phyloP scores from a whole-genome alignment of 805 yeast genomes.

The Candida gorgasii region DNA sequence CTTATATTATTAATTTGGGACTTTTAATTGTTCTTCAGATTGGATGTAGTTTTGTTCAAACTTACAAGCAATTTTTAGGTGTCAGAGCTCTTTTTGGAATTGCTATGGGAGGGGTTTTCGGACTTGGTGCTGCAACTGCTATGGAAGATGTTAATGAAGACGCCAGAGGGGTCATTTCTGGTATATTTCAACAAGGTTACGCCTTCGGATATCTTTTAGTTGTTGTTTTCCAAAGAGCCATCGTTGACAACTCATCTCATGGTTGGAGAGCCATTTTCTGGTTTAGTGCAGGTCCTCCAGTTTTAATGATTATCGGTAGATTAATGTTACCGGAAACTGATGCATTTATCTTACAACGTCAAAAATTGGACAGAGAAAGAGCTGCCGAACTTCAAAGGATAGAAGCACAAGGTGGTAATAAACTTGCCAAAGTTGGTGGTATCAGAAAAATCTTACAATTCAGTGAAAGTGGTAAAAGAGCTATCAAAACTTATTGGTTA shows the following conservation, averaged over 20 bases:
- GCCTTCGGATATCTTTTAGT: constrained; percentile 69
- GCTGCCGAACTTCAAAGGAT: neutral
- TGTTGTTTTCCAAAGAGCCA: constrained; percentile 64
- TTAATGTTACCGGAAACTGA: constrained; percentile 45
- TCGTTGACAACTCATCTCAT: constrained; percentile 47
- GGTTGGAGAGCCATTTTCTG: constrained; percentile 69
- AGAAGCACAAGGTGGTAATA: neutral
- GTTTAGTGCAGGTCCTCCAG: constrained; percentile 63
- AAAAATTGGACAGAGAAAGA: constrained; percentile 15
- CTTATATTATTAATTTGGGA: constrained; percentile 47
- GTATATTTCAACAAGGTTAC: constrained; percentile 79
- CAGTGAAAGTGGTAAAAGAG: constrained; percentile 11
- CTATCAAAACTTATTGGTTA: constrained; percentile 57
- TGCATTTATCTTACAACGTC: constrained; percentile 45
- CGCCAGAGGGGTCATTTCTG: constrained; percentile 61
- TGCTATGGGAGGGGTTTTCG: constrained; percentile 57
- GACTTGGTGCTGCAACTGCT: constrained; percentile 55
- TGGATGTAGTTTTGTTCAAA: constrained; percentile 62
- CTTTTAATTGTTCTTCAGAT: constrained; percentile 56
- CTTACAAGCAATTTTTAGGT: constrained; percentile 57
- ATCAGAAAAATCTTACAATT: constrained; percentile 9
- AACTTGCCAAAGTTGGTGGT: neutral
- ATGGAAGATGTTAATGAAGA: constrained; percentile 53
- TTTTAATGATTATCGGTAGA: constrained; percentile 35
- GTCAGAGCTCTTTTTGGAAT: constrained; percentile 64